Percentiles rank a stretch among this genome's conserved stretches.
These are phyloP conservation scores for Daldinia sp. DNA, from an alignment of 2,329 filamentous ascomycete genomes.

Conservation along the genomic window DNA sequence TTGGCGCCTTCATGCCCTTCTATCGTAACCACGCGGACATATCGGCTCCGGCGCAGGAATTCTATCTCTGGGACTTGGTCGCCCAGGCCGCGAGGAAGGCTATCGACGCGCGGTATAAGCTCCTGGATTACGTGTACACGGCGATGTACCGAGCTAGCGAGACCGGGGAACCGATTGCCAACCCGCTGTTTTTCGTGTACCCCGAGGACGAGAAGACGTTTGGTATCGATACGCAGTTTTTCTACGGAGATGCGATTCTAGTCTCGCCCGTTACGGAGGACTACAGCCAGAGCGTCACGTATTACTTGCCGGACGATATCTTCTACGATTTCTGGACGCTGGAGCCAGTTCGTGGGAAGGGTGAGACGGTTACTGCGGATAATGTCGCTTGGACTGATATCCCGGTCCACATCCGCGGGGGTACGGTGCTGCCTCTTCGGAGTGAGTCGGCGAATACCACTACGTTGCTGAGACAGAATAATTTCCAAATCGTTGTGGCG, in stretches of 20 bases:
- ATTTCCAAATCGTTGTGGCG: conserved; percentile 59
- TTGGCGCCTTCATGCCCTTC: conserved; percentile 74
- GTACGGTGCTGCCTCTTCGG: conserved; percentile 66
- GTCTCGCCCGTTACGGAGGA: conserved; percentile 59
- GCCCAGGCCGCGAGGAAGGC: conserved; percentile 71
- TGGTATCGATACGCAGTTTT: conserved; percentile 58
- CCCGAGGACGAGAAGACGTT: conserved; percentile 59
- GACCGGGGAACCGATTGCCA: conserved; percentile 70
- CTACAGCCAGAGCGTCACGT: conserved; percentile 53
- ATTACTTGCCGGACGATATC: conserved; percentile 59
- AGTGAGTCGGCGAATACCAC: conserved; percentile 60
- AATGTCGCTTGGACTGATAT: conserved; percentile 52
- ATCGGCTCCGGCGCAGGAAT: conserved; percentile 59
- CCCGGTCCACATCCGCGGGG: conserved; percentile 69
- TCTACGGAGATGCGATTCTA: conserved; percentile 58
- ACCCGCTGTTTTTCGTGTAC: conserved; percentile 77
- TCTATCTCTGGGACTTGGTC: conserved; percentile 71
- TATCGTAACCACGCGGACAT: conserved; percentile 72
- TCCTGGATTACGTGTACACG: conserved; percentile 87
- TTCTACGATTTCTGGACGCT: conserved; percentile 58
- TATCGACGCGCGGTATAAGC: conserved; percentile 75
- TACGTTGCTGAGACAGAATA: conserved; percentile 54
- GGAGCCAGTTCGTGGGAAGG: conserved; percentile 35
- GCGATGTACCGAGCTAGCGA: conserved; percentile 66
- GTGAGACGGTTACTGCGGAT: conserved; percentile 34